Conservation (phyloP, 169 alveolate species). For the Theileria luwenshuni region DNA sequence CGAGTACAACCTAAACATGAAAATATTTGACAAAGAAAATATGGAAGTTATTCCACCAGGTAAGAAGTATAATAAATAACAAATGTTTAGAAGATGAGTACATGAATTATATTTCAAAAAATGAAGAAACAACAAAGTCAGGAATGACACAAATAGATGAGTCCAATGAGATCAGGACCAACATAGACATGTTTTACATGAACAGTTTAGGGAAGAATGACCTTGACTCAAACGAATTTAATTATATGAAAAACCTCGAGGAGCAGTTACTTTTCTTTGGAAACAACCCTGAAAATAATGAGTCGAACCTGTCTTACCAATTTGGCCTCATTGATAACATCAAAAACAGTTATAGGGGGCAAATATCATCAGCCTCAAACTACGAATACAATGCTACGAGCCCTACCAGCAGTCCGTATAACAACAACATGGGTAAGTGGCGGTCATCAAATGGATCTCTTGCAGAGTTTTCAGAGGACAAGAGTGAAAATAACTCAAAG, state of each 20-base stretch:
- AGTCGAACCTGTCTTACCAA: constrained; percentile 2
- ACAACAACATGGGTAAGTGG: background rate
- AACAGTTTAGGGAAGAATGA: background rate
- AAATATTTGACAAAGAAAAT: background rate
- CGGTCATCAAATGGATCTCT: background rate
- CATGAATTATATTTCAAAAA: background rate
- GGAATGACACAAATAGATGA: background rate
- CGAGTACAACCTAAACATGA: constrained; percentile 1
- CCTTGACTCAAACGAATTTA: background rate
- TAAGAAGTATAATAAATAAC: background rate
- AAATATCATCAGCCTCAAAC: background rate
- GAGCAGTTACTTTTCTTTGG: constrained; percentile 3
- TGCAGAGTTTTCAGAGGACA: constrained; percentile 1
- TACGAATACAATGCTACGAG: background rate
- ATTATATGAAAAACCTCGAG: constrained; percentile 4
- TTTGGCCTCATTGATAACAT: constrained; percentile 7
- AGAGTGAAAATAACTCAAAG: constrained; percentile 1
- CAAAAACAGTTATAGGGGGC: background rate
- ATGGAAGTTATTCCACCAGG: background rate
- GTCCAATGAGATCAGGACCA: background rate
- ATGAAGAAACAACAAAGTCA: constrained; percentile 9
- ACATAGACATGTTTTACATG: constrained; percentile 7
- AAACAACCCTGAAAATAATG: constrained; percentile 1
- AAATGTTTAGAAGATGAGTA: background rate
- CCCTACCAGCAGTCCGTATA: background rate